Conservation (phyloP, 2,329 filamentous ascomycete genomes). For the Trichophyton verrucosum region DNA sequence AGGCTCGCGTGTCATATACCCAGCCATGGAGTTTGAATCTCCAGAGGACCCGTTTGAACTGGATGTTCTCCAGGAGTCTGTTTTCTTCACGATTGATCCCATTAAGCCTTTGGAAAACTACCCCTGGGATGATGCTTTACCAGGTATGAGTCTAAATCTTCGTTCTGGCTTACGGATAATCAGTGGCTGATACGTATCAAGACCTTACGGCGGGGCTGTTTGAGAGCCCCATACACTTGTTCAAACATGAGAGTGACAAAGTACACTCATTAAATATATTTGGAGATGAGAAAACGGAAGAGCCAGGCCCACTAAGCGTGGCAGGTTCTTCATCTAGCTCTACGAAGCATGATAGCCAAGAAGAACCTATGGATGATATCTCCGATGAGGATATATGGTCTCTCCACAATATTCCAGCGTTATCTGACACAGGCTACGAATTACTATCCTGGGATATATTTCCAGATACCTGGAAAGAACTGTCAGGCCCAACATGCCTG, state of each 20-base stretch:
- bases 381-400: slow-evolving; percentile 26
- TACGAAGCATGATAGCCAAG: slow-evolving; percentile 14
- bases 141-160: slow-evolving; percentile 18
- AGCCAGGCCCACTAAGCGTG: slow-evolving; percentile 13
- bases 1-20: not conserved
- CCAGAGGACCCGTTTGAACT: slow-evolving; percentile 19
- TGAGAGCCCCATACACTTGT: slow-evolving; percentile 14
- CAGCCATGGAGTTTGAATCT: slow-evolving; percentile 13
- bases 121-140: slow-evolving; percentile 24
- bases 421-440: slow-evolving; percentile 11
- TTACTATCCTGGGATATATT: slow-evolving; percentile 34
- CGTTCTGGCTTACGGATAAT: not conserved
- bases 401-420: slow-evolving; percentile 17
- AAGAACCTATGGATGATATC: slow-evolving; percentile 3
- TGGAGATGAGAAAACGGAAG: slow-evolving; percentile 17
- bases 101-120: slow-evolving; percentile 27
- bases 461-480: slow-evolving; percentile 20
- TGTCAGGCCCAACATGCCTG: slow-evolving; percentile 30
- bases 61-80: slow-evolving; percentile 27
- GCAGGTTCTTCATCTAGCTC: slow-evolving; percentile 15
- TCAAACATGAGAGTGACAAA: slow-evolving; percentile 18
- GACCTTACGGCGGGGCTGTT: slow-evolving; percentile 16
- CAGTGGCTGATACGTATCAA: not conserved
- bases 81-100: slow-evolving; percentile 26
- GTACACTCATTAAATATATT: slow-evolving; percentile 26